phyloP scores from a whole-genome alignment of 768 basidiomycete species.

The Strobilomyces confusus region DNA sequence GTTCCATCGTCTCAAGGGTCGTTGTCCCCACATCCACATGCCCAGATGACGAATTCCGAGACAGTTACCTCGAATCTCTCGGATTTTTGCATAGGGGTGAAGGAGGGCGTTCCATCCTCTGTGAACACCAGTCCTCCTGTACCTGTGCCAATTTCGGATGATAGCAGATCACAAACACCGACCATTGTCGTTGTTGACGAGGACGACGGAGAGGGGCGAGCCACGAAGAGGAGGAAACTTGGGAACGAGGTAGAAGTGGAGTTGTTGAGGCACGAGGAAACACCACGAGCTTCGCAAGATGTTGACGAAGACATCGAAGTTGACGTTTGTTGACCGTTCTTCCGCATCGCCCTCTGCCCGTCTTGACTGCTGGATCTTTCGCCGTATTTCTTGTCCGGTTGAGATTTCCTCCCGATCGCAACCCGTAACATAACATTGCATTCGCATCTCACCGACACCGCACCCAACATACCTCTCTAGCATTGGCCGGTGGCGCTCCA shows the following conservation, averaged over 20 bases:
- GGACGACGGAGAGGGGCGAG: conserved; percentile 48
- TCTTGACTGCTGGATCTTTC: not conserved
- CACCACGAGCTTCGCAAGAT: conserved; percentile 7
- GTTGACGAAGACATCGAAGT: conserved; percentile 29
- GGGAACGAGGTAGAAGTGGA: conserved; percentile 7
- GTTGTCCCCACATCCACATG: not conserved
- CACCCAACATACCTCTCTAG: conserved; percentile 16
- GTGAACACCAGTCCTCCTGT: conserved; percentile 25
- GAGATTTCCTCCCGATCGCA: conserved; percentile 1
- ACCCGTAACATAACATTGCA: conserved; percentile 13
- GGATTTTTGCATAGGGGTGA: conserved; percentile 16
- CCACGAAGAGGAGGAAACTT: conserved; percentile 49
- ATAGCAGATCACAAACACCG: conserved; percentile 39
- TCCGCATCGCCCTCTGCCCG: not conserved
- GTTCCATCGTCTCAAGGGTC: not conserved
- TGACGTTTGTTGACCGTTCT: conserved; percentile 23
- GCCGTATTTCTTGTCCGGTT: conserved; percentile 3
- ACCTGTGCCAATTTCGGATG: conserved; percentile 30
- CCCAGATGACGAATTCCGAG: not conserved
- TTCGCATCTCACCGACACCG: conserved; percentile 13
- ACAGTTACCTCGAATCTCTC: not conserved
- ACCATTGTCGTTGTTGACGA: conserved; percentile 61
- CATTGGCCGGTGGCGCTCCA: conserved; percentile 10
- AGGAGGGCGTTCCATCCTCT: conserved; percentile 18
- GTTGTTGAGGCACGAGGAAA: conserved; percentile 1